Evolutionary conservation across 306 rosid genomes (phyloP).

Genomic region (Malus sylvestris): DNA sequence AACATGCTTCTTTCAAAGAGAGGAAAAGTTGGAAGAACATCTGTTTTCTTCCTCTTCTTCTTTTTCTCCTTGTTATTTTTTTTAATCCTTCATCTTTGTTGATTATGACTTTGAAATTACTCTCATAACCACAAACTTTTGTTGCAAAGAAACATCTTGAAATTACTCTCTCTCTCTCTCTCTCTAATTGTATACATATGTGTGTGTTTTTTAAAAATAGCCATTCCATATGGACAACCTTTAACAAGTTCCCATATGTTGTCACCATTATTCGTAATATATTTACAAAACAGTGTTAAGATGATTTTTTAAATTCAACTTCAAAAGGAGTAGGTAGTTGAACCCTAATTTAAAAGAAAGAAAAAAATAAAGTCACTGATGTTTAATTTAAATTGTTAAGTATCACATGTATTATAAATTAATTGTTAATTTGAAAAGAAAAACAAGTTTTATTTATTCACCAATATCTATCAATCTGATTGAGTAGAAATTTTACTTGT

Average conservation of each 20-base stretch:
- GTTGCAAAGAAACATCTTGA: background rate
- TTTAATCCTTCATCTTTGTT: background rate
- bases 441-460: background rate
- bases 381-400: background rate
- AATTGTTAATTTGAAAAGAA: background rate
- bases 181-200: background rate
- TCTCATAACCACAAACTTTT: background rate
- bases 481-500: background rate
- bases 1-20: background rate
- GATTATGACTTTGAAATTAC: background rate
- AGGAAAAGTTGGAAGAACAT: background rate
- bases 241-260: background rate
- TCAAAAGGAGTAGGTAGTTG: constrained; percentile 1
- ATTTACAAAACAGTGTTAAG: background rate
- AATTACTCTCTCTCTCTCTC: background rate
- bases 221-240: background rate
- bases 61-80: background rate
- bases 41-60: background rate
- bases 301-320: background rate
- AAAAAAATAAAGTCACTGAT: background rate
- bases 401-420: background rate
- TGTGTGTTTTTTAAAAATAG: background rate
- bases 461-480: background rate
- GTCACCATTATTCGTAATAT: background rate
- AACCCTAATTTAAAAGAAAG: background rate